Conservation (phyloP, 495 filamentous ascomycete genomes). For the Cetradonia linearis region DNA sequence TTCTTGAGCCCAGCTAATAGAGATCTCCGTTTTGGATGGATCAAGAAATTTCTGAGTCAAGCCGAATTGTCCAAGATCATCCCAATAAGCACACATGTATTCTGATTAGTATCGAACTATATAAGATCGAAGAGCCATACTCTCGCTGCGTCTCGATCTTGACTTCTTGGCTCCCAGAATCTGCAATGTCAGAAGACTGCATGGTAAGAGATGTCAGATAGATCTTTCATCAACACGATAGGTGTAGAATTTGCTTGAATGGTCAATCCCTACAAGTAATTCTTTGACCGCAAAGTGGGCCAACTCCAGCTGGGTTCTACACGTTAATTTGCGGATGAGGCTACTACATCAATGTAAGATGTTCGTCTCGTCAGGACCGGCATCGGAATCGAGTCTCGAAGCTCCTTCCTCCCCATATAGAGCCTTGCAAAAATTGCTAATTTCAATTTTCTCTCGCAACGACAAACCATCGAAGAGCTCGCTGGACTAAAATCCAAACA, state of each 20-base stretch:
- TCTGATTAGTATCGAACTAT: background rate
- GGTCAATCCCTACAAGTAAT: conserved; percentile 23
- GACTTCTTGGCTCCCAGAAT: background rate
- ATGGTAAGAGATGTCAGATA: conserved; percentile 18
- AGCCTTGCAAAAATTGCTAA: conserved; percentile 18
- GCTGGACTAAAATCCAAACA: background rate
- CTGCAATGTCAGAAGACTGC: conserved; percentile 5
- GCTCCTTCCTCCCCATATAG: conserved; percentile 18
- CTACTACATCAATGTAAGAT: conserved; percentile 27
- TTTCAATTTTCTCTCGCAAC: background rate
- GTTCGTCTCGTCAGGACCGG: conserved; percentile 19
- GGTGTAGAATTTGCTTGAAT: background rate
- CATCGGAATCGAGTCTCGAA: conserved; percentile 8
- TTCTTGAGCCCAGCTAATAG: background rate
- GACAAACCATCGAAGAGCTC: background rate
- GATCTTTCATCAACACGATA: conserved; percentile 16
- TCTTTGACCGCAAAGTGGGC: conserved; percentile 32
- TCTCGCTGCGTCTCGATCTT: background rate
- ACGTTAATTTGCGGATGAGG: conserved; percentile 24
- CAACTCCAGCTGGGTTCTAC: conserved; percentile 22
- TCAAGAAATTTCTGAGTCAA: background rate
- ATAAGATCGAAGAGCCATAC: background rate
- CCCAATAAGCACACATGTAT: background rate
- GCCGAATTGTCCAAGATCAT: too few relatives aligned
- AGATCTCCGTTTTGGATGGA: background rate